phyloP scores from a whole-genome alignment of 345 rosid species.

The Fremontodendron californicum region DNA sequence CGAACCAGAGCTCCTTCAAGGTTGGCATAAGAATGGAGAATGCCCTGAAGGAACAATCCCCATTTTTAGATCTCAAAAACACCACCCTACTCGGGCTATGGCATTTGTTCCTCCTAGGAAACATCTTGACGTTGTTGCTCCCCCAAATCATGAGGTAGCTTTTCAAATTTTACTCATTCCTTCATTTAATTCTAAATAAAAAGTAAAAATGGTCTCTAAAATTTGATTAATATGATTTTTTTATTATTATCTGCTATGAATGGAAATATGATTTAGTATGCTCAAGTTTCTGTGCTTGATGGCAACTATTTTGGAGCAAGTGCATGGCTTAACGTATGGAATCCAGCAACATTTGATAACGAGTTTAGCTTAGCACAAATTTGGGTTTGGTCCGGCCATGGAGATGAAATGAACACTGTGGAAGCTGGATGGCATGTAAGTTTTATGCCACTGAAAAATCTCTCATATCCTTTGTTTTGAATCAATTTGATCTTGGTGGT shows the following conservation, averaged over 20 bases:
- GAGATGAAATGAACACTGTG: background rate
- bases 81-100: background rate
- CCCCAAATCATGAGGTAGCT: conserved; percentile 16
- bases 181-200: background rate
- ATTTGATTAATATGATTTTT: background rate
- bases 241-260: background rate
- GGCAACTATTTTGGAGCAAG: conserved; percentile 19
- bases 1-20: background rate
- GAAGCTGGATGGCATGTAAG: conserved; percentile 29
- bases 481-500: background rate
- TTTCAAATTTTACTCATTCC: background rate
- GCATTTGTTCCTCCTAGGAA: background rate
- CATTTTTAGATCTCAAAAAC: conserved; percentile 6
- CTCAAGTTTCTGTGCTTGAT: background rate
- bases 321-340: conserved; percentile 22
- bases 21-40: conserved; percentile 16
- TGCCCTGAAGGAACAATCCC: conserved; percentile 34
- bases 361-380: conserved; percentile 22
- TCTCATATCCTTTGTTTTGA: background rate
- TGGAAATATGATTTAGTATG: conserved; percentile 9
- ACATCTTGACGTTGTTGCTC: background rate
- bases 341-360: background rate
- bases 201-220: background rate
- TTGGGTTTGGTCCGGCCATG: background rate
- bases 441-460: background rate